Base-by-base conservation (phyloP, 164 flowering plant genomes). In the Nymphaea thermarum region DNA sequence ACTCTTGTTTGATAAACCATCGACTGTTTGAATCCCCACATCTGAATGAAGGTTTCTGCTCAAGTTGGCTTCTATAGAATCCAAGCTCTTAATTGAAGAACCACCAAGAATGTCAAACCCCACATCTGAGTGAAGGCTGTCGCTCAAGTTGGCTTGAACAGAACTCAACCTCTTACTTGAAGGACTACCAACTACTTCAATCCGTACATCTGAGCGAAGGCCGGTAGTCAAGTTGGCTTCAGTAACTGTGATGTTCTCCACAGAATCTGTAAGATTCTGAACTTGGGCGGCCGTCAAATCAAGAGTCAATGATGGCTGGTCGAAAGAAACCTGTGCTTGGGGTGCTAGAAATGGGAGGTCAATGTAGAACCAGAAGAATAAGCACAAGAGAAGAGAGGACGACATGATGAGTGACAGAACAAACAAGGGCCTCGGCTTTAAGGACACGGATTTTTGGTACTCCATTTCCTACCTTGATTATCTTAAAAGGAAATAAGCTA, bases 401-500 rank as follows among this genome's bases (percentile, higher is more conserved):
- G 78, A 75, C 45, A 87, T 70, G 12, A 83, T 81, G 76, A 83
- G 75, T 51, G 82, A 80, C 63, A 82, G 80, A 16, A 83, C 79
- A 60, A 83, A 64, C 42, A 86, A 71, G 75, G 84, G 84, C 5
- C 84, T 75, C 69, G 84, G 77, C 72, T 87, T 87, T 62, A 84
- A 43, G 65, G 88, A 83, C 83, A 88, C 84, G 76, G 89, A 86
- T 66, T 83, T 85, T 71, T 87, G 95, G 71, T 79, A 83, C 77
- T 89, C 91, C 96, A 91, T 89, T 64, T 65, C 16, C 60, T 47
- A 47, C 55, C 36, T 25, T 25, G 36, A 25, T 25, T 25, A 25
- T 25, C 36, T 25, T 25, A 25, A 0, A 25, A 25, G 36, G 36
- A 25, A 25, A 25, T 25, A 25, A 25, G 36, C 36, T 25, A 25